Conservation (phyloP, 805 yeast species). For the Kregervanrija pseudodelftensis region DNA sequence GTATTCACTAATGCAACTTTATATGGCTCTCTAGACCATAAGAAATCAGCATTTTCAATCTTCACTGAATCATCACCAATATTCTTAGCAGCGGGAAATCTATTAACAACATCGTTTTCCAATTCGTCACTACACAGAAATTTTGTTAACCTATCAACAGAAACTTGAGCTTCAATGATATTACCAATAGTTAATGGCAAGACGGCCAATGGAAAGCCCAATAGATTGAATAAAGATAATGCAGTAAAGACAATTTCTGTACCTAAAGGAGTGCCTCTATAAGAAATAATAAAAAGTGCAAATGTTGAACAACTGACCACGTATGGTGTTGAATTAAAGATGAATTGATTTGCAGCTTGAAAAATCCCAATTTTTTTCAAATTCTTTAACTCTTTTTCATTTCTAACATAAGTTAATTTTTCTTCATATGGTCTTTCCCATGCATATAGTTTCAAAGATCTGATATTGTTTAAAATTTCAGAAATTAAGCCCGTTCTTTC, state of each 20-base stretch:
- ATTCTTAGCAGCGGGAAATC: constrained; percentile 37
- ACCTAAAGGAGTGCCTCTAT: constrained; percentile 55
- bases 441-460: constrained; percentile 86
- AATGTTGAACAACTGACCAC: constrained; percentile 86
- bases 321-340: constrained; percentile 84
- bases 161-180: constrained; percentile 83
- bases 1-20: constrained; percentile 48
- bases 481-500: constrained; percentile 83
- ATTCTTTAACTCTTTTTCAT: constrained; percentile 75
- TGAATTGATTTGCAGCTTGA: constrained; percentile 62
- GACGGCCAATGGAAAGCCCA: constrained; percentile 86
- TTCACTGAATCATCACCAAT: constrained; percentile 63
- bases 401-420: constrained; percentile 74
- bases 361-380: constrained; percentile 67
- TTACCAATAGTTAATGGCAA: constrained; percentile 86
- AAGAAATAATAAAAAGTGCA: constrained; percentile 58
- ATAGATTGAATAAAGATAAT: constrained; percentile 75
- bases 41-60: constrained; percentile 60
- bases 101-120: constrained; percentile 59
- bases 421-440: constrained; percentile 88
- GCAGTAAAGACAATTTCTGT: constrained; percentile 94
- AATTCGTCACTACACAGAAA: constrained; percentile 74
- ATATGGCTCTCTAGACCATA: constrained; percentile 72
- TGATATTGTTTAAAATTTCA: constrained; percentile 85
- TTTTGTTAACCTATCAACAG: constrained; percentile 62